phyloP scores from a whole-genome alignment of 805 yeast genomes.

The Komagataella pastoris region DNA sequence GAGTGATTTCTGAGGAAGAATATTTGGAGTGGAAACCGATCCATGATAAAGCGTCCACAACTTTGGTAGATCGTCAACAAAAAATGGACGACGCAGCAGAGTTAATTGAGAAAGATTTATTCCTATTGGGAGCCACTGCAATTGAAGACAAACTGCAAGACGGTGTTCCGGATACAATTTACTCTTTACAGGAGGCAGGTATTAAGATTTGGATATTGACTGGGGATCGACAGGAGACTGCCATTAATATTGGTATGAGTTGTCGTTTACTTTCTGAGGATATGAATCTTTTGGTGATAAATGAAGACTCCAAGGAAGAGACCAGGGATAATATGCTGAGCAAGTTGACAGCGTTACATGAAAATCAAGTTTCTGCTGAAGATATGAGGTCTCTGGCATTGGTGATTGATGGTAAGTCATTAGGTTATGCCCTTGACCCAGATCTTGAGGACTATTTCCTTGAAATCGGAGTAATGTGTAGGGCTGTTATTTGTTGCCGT shows the following conservation, averaged over 20 bases:
- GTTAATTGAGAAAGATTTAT: slow-evolving; percentile 65
- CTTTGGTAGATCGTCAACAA: slow-evolving; percentile 60
- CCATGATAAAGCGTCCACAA: slow-evolving; percentile 72
- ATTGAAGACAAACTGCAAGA: slow-evolving; percentile 96
- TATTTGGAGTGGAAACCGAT: slow-evolving; percentile 53
- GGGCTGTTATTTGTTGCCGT: slow-evolving; percentile 95
- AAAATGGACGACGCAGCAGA: slow-evolving; percentile 85
- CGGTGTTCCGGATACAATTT: slow-evolving; percentile 97
- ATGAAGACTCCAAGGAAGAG: slow-evolving; percentile 74
- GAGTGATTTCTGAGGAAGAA: slow-evolving; percentile 70
- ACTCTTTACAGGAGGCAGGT: slow-evolving; percentile 90
- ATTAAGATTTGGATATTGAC: slow-evolving; percentile 96
- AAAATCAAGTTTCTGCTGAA: slow-evolving; percentile 50
- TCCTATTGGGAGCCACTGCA: slow-evolving; percentile 91
- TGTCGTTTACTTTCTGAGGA: slow-evolving; percentile 90
- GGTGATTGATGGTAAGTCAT: slow-evolving; percentile 87
- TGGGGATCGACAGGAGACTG: slow-evolving; percentile 98
- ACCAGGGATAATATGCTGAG: slow-evolving; percentile 60
- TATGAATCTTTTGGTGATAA: slow-evolving; percentile 83
- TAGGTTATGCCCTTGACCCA: slow-evolving; percentile 73
- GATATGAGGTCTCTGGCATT: slow-evolving; percentile 76
- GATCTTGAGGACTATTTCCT: slow-evolving; percentile 69
- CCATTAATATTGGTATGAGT: slow-evolving; percentile 96
- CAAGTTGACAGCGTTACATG: slow-evolving; percentile 61
- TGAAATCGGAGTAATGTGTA: slow-evolving; percentile 74